These are phyloP conservation scores for Ogataea wickerhamii DNA, from an alignment of 805 yeast genomes.

Conservation along the genomic window DNA sequence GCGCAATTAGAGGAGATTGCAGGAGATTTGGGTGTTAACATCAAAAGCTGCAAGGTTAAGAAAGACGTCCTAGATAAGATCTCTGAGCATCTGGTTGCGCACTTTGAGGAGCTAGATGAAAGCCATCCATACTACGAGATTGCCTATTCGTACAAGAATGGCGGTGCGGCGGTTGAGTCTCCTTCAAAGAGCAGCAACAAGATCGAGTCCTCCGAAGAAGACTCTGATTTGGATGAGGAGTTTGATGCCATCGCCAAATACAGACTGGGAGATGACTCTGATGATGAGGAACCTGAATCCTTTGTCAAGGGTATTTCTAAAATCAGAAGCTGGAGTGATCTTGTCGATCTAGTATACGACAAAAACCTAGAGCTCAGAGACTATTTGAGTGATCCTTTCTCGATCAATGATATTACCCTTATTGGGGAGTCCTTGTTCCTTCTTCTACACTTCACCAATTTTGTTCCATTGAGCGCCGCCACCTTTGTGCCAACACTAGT, in stretches of 20 bases:
- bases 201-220: constrained; percentile 12
- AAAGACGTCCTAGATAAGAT: constrained; percentile 27
- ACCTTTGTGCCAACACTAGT: constrained; percentile 24
- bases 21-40: constrained; percentile 24
- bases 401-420: constrained; percentile 27
- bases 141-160: constrained; percentile 16
- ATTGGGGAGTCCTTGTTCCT: constrained; percentile 23
- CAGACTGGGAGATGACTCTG: constrained; percentile 28
- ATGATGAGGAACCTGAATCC: constrained; percentile 5
- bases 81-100: constrained; percentile 18
- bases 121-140: constrained; percentile 27
- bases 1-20: constrained; percentile 32
- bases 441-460: constrained; percentile 12
- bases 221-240: constrained; percentile 14
- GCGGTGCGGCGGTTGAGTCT: neutral
- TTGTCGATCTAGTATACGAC: constrained; percentile 22
- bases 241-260: constrained; percentile 8
- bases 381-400: constrained; percentile 31
- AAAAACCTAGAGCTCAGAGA: constrained; percentile 30
- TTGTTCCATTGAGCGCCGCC: constrained; percentile 16
- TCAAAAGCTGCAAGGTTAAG: constrained; percentile 25
- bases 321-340: constrained; percentile 5
- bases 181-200: constrained; percentile 1
- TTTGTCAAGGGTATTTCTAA: neutral
- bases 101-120: constrained; percentile 21